phyloP scores from a whole-genome alignment of 2,329 filamentous ascomycete genomes.

The Torrubiella hemipterigena region DNA sequence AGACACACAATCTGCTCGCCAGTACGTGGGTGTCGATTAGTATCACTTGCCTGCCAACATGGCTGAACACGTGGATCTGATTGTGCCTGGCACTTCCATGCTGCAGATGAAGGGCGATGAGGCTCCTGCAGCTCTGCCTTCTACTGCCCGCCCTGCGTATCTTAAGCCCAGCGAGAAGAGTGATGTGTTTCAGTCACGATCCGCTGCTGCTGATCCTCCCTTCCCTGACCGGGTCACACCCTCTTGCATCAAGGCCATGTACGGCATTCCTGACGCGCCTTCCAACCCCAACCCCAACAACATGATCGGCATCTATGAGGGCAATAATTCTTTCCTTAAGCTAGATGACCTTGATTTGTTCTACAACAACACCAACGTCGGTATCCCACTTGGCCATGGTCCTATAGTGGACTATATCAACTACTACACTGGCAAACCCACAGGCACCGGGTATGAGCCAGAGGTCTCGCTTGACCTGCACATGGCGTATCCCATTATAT shows the following conservation, averaged over 20 bases:
- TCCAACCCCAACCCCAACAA: conserved; percentile 19
- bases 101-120: not conserved
- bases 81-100: conserved; percentile 23
- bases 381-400: conserved; percentile 24
- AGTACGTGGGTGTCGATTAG: conserved; percentile 25
- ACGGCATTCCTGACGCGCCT: conserved; percentile 21
- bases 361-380: conserved; percentile 17
- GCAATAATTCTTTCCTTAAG: conserved; percentile 27
- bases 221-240: conserved; percentile 44
- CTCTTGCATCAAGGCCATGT: conserved; percentile 36
- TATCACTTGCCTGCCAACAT: conserved; percentile 26
- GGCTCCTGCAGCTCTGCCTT: too few species aligned
- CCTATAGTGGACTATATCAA: conserved; percentile 19
- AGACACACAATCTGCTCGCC: conserved; percentile 19
- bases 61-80: conserved; percentile 23
- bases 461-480: conserved; percentile 37
- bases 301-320: conserved; percentile 28
- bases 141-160: not conserved
- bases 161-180: not conserved
- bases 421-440: conserved; percentile 10
- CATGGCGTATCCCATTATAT: conserved; percentile 34
- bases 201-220: not conserved
- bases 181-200: too few species aligned
- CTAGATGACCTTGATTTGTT: conserved; percentile 25
- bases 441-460: conserved; percentile 12